A percentile compares a stretch with the other conserved stretches of the same genome.
Conservation (phyloP, 176 grass and related monocot genomes). For the Secale cereale region DNA sequence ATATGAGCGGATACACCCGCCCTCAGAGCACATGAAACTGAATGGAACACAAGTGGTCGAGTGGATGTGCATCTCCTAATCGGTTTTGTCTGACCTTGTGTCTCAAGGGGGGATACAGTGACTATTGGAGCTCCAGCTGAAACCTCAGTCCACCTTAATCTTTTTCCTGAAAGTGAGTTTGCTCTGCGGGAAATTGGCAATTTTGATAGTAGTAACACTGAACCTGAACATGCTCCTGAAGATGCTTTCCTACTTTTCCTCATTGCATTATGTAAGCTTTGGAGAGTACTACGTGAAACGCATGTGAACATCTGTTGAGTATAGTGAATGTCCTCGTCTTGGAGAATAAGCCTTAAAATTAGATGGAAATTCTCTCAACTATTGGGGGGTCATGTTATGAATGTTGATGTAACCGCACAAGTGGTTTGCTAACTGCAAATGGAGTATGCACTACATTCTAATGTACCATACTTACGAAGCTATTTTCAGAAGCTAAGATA, state of each 20-base stretch:
- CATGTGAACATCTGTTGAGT: neutral
- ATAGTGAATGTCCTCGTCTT: constrained; percentile 10
- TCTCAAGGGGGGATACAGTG: constrained; percentile 14
- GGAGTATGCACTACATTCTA: neutral
- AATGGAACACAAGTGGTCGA: constrained; percentile 11
- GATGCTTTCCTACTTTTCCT: constrained; percentile 29
- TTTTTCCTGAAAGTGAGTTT: constrained; percentile 42
- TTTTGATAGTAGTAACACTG: constrained; percentile 25
- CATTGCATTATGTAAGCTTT: constrained; percentile 18
- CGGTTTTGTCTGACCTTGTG: constrained; percentile 38
- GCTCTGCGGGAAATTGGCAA: constrained; percentile 26
- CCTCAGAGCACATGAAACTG: constrained; percentile 3
- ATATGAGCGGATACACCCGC: constrained; percentile 3
- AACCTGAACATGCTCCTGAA: constrained; percentile 32
- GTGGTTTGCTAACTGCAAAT: constrained; percentile 6
- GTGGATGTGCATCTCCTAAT: constrained; percentile 30
- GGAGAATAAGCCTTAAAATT: neutral
- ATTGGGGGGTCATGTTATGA: neutral
- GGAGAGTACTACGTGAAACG: neutral
- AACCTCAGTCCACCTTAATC: constrained; percentile 31
- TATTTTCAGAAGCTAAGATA: constrained; percentile 2
- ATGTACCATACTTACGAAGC: neutral
- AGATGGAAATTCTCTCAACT: constrained; percentile 8
- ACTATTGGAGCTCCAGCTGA: constrained; percentile 33
- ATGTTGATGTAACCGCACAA: neutral